Conservation (phyloP, 345 rosid genomes). For the Aegle marmelos region DNA sequence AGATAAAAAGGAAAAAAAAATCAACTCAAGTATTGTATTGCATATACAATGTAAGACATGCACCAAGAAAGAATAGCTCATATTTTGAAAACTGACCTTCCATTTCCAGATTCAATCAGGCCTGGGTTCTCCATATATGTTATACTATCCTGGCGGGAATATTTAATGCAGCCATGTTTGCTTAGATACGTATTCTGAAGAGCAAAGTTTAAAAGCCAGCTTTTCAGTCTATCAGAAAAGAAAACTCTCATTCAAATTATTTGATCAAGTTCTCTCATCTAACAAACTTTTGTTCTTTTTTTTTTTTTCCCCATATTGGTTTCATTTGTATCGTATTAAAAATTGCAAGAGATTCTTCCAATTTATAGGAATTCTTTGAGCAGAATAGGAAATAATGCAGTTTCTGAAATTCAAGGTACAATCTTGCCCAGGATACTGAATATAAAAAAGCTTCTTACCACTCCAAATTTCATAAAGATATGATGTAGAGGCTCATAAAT, state of each 20-base stretch:
- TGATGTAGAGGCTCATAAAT: conserved; percentile 33
- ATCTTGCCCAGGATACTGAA: neutral
- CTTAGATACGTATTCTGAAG: conserved; percentile 64
- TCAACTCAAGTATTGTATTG: neutral
- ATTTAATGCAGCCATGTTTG: conserved; percentile 39
- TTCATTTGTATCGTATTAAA: neutral
- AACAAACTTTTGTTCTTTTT: neutral
- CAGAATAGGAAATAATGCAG: neutral
- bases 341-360: neutral
- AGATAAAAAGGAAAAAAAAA: neutral
- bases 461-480: conserved; percentile 52
- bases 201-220: conserved; percentile 12
- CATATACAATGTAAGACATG: neutral
- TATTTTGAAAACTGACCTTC: conserved; percentile 17
- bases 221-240: neutral
- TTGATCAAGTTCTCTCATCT: neutral
- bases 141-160: conserved; percentile 25
- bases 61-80: conserved; percentile 6
- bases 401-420: neutral
- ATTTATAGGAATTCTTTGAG: neutral
- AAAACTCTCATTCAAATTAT: neutral
- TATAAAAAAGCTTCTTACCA: conserved; percentile 46
- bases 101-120: conserved; percentile 9
- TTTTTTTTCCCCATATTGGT: neutral
- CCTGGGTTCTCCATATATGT: conserved; percentile 45